Percentiles rank a stretch among this genome's conserved stretches.
Conservation (phyloP, 1,139 yeast species). For the Kurtzmaniella natalensis region DNA sequence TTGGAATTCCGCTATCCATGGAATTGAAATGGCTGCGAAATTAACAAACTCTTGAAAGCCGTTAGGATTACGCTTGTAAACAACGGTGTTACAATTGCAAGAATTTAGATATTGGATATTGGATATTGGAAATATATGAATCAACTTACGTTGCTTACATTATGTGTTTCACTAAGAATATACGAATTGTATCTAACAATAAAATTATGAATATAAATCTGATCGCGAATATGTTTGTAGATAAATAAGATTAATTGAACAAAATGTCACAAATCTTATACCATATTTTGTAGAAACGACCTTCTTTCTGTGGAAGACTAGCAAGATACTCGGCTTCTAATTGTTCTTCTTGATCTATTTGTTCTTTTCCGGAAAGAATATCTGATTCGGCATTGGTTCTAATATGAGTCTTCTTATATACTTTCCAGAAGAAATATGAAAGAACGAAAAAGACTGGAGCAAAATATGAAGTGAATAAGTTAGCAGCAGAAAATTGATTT, state of each 20-base stretch:
- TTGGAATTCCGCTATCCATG: too few species aligned
- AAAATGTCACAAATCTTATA: constrained; percentile 15
- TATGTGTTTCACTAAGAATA: too few species aligned
- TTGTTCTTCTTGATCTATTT: constrained; percentile 33
- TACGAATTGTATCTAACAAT: too few species aligned
- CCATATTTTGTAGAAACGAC: constrained; percentile 17
- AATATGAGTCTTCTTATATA: constrained; percentile 28
- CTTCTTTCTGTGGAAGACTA: constrained; percentile 16
- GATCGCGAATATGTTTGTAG: too few species aligned
- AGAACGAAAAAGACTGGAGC: constrained; percentile 31
- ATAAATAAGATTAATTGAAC: constrained; percentile 14
- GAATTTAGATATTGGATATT: too few species aligned
- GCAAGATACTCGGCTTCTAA: constrained; percentile 18
- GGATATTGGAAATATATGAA: too few species aligned
- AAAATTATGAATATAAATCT: too few species aligned
- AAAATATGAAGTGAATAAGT: constrained; percentile 37
- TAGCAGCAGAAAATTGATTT: constrained; percentile 29
- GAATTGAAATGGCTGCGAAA: too few species aligned
- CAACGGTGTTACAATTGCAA: too few species aligned
- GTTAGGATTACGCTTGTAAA: too few species aligned
- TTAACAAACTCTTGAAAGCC: too few species aligned
- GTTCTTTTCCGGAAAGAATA: constrained; percentile 30
- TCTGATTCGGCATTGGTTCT: constrained; percentile 33
- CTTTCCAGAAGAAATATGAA: constrained; percentile 31
- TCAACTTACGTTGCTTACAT: too few species aligned